Evolutionary conservation across 768 basidiomycete species (phyloP).

Genomic region (Collybia sp.): DNA sequence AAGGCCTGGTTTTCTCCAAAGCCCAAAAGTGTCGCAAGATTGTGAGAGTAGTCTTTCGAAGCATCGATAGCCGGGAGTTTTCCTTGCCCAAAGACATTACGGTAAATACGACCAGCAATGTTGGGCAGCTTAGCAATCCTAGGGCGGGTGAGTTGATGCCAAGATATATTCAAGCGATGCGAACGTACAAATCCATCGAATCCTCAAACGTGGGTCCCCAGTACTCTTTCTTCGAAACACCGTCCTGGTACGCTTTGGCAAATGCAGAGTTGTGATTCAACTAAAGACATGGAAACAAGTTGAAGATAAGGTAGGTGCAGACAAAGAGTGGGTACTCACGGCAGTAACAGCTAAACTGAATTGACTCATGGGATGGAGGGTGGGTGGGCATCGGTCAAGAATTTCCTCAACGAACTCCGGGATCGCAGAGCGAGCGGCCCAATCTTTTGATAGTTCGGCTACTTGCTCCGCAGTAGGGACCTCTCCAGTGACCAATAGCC

Average conservation of each 20-base stretch:
- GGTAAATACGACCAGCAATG: slow-evolving; percentile 91
- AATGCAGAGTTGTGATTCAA: slow-evolving; percentile 96
- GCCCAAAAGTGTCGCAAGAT: slow-evolving; percentile 86
- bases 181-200: slow-evolving; percentile 75
- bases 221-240: slow-evolving; percentile 93
- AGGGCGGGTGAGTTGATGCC: slow-evolving; percentile 5
- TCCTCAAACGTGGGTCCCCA: slow-evolving; percentile 94
- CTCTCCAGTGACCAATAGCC: slow-evolving; percentile 94
- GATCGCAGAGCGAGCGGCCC: slow-evolving; percentile 89
- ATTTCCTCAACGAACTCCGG: slow-evolving; percentile 97
- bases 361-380: slow-evolving; percentile 98
- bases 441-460: slow-evolving; percentile 80
- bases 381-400: slow-evolving; percentile 88
- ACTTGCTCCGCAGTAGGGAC: slow-evolving; percentile 91
- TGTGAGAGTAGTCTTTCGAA: slow-evolving; percentile 84
- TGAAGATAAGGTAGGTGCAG: not conserved
- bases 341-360: slow-evolving; percentile 96
- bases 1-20: slow-evolving; percentile 86
- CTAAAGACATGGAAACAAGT: slow-evolving; percentile 27
- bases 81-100: slow-evolving; percentile 82
- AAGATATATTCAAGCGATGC: not conserved
- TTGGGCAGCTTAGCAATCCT: slow-evolving; percentile 96
- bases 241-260: slow-evolving; percentile 90
- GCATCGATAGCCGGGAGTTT: slow-evolving; percentile 85
- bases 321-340: slow-evolving; percentile 32